These are phyloP conservation scores for Xylona heveae DNA, from an alignment of 495 filamentous ascomycete genomes.

Conservation along the genomic window DNA sequence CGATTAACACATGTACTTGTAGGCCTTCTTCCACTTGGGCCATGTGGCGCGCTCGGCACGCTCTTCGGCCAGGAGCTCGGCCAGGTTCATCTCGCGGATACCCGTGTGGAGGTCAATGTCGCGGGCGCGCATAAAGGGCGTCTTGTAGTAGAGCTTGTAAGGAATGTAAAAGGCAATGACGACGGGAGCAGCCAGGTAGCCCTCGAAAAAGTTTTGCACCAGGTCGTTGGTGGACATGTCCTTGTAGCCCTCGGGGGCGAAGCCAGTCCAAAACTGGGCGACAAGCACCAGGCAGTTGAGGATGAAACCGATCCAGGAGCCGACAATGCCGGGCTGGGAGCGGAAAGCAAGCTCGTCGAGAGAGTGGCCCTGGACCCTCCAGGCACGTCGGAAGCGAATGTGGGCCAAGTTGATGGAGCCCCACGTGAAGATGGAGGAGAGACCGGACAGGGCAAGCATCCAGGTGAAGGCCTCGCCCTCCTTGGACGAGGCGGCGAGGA, in stretches of 20 bases:
- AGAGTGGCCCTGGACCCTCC: slow-evolving; percentile 44
- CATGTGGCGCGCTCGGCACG: slow-evolving; percentile 43
- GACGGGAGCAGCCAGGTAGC: slow-evolving; percentile 69
- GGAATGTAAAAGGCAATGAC: slow-evolving; percentile 51
- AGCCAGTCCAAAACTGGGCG: slow-evolving; percentile 86
- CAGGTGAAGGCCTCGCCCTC: slow-evolving; percentile 53
- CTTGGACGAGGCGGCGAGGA: slow-evolving; percentile 44
- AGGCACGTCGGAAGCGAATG: slow-evolving; percentile 77
- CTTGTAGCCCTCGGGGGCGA: slow-evolving; percentile 47
- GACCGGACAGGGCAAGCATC: slow-evolving; percentile 77
- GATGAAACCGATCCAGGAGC: slow-evolving; percentile 64
- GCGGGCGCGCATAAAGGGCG: slow-evolving; percentile 35
- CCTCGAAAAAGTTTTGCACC: slow-evolving; percentile 46
- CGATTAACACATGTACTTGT: slow-evolving; percentile 21
- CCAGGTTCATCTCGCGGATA: slow-evolving; percentile 67
- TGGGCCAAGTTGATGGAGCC: slow-evolving; percentile 71
- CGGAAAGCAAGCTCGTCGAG: slow-evolving; percentile 60
- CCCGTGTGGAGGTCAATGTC: slow-evolving; percentile 82
- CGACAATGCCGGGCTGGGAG: slow-evolving; percentile 58
- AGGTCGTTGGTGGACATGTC: slow-evolving; percentile 19
- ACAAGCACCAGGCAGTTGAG: slow-evolving; percentile 65
- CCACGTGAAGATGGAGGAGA: slow-evolving; percentile 89
- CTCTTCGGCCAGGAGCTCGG: slow-evolving; percentile 56
- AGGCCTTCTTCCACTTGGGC: slow-evolving; percentile 73
- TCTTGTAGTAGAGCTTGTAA: slow-evolving; percentile 63